These are phyloP conservation scores for Talaromyces sp. DNA, from an alignment of 2,329 filamentous ascomycete species.

Conservation along the genomic window DNA sequence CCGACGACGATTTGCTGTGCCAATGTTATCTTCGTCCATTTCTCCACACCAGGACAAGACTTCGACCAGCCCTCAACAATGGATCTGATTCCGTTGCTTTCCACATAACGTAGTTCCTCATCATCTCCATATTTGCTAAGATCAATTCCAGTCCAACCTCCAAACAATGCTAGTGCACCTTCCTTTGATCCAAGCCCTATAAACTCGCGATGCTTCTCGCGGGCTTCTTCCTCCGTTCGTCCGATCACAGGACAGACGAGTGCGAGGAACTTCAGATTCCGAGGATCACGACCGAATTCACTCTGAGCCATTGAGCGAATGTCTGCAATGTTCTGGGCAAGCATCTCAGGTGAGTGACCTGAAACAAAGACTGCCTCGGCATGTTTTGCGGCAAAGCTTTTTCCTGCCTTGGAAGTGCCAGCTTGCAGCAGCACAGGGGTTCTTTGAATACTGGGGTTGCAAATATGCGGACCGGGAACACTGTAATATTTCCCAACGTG, in stretches of 20 bases:
- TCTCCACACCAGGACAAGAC: constrained; percentile 43
- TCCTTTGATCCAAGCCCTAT: constrained; percentile 50
- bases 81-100: constrained; percentile 48
- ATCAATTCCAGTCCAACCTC: constrained; percentile 58
- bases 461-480: constrained; percentile 43
- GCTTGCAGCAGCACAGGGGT: constrained; percentile 57
- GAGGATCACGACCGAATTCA: constrained; percentile 50
- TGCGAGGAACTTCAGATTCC: constrained; percentile 52
- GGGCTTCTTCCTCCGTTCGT: constrained; percentile 49
- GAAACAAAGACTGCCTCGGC: constrained; percentile 59
- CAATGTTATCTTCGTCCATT: constrained; percentile 42
- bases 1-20: constrained; percentile 46
- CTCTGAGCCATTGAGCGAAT: constrained; percentile 48
- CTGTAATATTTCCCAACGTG: constrained; percentile 54
- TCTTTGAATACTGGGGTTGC: constrained; percentile 53
- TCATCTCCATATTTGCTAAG: constrained; percentile 54
- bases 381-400: constrained; percentile 52
- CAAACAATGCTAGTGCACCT: constrained; percentile 52
- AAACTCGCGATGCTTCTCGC: constrained; percentile 47
- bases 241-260: constrained; percentile 49
- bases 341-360: constrained; percentile 45
- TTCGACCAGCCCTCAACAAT: constrained; percentile 47
- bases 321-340: constrained; percentile 47
- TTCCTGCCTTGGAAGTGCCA: constrained; percentile 53
- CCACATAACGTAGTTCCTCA: constrained; percentile 49